A percentile compares a stretch with the other conserved stretches of the same genome.
These are phyloP conservation scores for Cladosporium phlei DNA, from an alignment of 2,329 filamentous ascomycete genomes.

Conservation along the genomic window DNA sequence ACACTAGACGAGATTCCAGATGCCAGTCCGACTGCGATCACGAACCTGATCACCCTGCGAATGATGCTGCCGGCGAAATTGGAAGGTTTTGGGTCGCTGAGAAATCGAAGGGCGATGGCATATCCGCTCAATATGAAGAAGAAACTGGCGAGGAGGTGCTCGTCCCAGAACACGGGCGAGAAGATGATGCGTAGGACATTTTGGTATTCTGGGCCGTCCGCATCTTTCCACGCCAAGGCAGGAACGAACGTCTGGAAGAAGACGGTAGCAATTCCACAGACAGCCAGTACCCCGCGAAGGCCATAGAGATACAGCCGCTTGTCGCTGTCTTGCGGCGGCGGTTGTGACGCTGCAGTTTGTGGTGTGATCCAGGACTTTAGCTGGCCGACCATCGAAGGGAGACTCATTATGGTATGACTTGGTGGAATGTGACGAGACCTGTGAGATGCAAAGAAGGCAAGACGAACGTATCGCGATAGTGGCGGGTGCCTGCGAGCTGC, in stretches of 20 bases:
- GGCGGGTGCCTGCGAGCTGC: too few relatives aligned
- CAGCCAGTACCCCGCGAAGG: conserved; percentile 41
- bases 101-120: conserved; percentile 40
- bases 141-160: conserved; percentile 42
- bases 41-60: conserved; percentile 39
- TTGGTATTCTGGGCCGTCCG: conserved; percentile 37
- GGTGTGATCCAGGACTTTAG: neutral
- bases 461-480: too few relatives aligned
- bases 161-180: conserved; percentile 44
- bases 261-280: conserved; percentile 42
- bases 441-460: too few relatives aligned
- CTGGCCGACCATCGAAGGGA: neutral
- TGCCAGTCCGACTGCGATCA: conserved; percentile 37
- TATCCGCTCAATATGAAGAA: conserved; percentile 45
- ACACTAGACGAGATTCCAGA: conserved; percentile 38
- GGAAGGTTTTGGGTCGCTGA: conserved; percentile 33
- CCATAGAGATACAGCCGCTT: conserved; percentile 36
- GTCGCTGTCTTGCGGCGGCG: neutral
- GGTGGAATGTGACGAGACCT: too few relatives aligned
- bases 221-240: conserved; percentile 35
- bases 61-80: conserved; percentile 39
- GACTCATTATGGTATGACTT: neutral
- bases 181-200: conserved; percentile 41
- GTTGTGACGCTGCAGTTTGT: neutral
- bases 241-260: conserved; percentile 45